Evolutionary conservation across 2,329 filamentous ascomycete genomes (phyloP).

Genomic region (Fusarium multiceps): DNA sequence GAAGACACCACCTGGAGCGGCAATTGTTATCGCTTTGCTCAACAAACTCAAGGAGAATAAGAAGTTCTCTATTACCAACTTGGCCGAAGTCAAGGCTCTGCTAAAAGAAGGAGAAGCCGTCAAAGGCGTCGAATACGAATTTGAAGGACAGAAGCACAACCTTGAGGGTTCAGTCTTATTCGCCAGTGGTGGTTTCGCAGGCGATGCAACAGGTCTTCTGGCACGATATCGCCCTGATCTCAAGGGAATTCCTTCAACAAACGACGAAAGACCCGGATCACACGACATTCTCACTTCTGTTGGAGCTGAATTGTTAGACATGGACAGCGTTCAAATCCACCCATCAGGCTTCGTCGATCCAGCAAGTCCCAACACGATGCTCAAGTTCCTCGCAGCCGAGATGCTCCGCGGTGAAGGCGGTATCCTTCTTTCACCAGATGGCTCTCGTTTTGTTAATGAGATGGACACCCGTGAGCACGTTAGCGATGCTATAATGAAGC

Average conservation of each 20-base stretch:
- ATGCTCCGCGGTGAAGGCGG: conserved; percentile 72
- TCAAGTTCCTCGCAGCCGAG: conserved; percentile 74
- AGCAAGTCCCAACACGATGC: conserved; percentile 54
- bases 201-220: conserved; percentile 68
- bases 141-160: conserved; percentile 51
- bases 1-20: conserved; percentile 66
- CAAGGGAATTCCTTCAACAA: conserved; percentile 69
- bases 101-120: conserved; percentile 53
- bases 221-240: conserved; percentile 69
- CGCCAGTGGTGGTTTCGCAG: conserved; percentile 70
- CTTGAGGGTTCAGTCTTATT: conserved; percentile 65
- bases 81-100: conserved; percentile 64
- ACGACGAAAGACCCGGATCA: conserved; percentile 67
- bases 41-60: conserved; percentile 60
- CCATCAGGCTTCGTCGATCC: conserved; percentile 73
- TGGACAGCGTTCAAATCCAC: conserved; percentile 71
- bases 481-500: conserved; percentile 62
- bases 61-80: conserved; percentile 63
- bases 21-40: conserved; percentile 67
- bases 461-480: conserved; percentile 68
- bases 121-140: conserved; percentile 63
- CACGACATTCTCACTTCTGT: conserved; percentile 57
- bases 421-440: conserved; percentile 60
- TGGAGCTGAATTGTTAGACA: conserved; percentile 60
- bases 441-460: conserved; percentile 71